These are phyloP conservation scores for Schoenoplectus triqueter DNA, from an alignment of 202 grass and related monocot species.

Conservation along the genomic window DNA sequence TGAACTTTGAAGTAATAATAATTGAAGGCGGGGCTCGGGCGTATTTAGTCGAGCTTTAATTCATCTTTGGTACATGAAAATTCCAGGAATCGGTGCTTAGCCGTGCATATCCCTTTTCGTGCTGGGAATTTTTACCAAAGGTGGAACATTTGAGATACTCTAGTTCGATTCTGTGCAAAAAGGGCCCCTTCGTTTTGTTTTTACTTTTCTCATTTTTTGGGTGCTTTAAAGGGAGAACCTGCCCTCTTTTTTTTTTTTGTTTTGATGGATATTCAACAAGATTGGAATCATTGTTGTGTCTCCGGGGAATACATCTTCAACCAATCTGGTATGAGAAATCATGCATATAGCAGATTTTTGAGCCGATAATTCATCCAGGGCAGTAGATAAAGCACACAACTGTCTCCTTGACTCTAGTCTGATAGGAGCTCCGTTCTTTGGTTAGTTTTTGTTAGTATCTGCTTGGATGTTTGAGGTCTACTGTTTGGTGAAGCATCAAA, in stretches of 20 bases:
- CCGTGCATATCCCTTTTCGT: slow-evolving; percentile 9
- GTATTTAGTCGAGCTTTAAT: slow-evolving; percentile 5
- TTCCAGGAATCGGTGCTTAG: slow-evolving; percentile 24
- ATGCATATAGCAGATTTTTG: neutral
- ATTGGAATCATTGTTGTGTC: neutral
- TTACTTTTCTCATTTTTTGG: slow-evolving; percentile 14
- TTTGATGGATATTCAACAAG: neutral
- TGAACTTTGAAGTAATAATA: slow-evolving; percentile 31
- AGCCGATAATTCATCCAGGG: neutral
- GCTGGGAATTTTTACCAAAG: slow-evolving; percentile 18
- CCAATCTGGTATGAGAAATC: slow-evolving; percentile 17
- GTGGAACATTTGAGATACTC: slow-evolving; percentile 26
- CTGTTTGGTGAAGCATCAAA: slow-evolving; percentile 24
- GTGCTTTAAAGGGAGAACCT: neutral
- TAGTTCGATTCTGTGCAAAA: slow-evolving; percentile 33
- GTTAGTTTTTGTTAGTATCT: slow-evolving; percentile 28
- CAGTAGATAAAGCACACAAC: neutral
- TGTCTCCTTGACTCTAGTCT: neutral
- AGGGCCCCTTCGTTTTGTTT: neutral
- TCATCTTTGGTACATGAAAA: neutral
- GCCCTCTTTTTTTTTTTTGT: neutral
- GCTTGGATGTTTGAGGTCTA: slow-evolving; percentile 15
- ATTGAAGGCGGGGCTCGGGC: slow-evolving; percentile 25
- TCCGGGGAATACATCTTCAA: neutral
- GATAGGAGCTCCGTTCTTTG: neutral